Conservation (phyloP, 208 protist species). For the Leishmania arabica region DNA sequence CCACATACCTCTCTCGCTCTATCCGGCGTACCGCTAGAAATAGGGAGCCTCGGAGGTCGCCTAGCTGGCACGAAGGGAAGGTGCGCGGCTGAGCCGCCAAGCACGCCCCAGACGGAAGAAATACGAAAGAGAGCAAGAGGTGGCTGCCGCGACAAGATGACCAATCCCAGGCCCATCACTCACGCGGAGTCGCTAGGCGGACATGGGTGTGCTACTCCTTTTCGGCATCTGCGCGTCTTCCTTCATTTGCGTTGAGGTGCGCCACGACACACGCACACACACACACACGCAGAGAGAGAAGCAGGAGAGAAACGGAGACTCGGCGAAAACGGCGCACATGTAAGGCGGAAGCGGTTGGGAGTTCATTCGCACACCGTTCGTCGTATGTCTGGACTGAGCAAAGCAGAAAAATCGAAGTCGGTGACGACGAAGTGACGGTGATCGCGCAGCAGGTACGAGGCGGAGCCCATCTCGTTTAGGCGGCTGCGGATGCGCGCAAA, state of each 20-base stretch:
- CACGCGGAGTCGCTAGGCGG: background rate
- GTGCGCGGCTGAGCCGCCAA: background rate
- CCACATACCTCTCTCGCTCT: background rate
- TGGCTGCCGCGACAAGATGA: background rate
- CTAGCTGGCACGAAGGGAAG: background rate
- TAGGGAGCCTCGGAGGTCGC: background rate
- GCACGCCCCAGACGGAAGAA: background rate
- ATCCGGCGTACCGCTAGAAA: background rate
- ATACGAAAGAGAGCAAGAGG: background rate
- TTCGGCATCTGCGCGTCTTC: background rate
- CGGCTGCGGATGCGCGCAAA: conserved; percentile 76
- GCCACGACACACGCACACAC: no score
- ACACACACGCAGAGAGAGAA: background rate
- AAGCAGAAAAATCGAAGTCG: conserved; percentile 65
- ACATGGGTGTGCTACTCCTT: background rate
- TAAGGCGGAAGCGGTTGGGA: background rate
- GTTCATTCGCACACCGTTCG: conserved; percentile 15
- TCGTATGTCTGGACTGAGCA: conserved; percentile 35
- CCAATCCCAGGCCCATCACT: background rate
- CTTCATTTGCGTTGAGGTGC: background rate
- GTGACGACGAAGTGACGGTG: conserved; percentile 68
- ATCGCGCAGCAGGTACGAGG: conserved; percentile 68
- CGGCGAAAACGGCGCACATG: background rate
- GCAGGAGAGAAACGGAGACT: background rate
- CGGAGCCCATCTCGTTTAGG: conserved; percentile 78